Evolutionary conservation across 495 filamentous ascomycete genomes (phyloP).

Genomic region (Neurospora tetrasperma): DNA sequence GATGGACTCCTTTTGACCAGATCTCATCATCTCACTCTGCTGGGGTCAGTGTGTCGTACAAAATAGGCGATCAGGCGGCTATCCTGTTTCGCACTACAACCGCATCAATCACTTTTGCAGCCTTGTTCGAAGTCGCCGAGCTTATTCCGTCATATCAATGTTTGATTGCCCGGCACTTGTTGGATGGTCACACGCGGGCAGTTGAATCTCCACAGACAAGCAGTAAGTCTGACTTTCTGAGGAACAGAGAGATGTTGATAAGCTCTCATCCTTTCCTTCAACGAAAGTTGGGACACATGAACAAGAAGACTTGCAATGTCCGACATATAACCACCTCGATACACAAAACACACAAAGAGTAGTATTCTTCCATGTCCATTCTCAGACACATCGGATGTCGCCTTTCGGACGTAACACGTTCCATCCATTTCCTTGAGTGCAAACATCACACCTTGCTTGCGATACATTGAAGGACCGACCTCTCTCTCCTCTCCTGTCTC

Average conservation of each 20-base stretch:
- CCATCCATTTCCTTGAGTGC: neutral
- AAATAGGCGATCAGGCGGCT: constrained; percentile 2
- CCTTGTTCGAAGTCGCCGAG: neutral
- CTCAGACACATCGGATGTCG: neutral
- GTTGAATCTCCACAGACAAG: neutral
- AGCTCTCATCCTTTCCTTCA: neutral
- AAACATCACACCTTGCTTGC: neutral
- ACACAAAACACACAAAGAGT: neutral
- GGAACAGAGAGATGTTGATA: neutral
- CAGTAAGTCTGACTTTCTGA: neutral
- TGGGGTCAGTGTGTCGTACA: neutral
- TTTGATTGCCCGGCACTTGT: neutral
- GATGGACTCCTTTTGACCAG: neutral
- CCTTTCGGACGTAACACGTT: neutral
- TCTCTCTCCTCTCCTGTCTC: neutral
- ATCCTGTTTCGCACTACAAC: neutral
- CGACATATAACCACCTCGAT: neutral
- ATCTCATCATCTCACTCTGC: neutral
- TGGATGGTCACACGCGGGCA: neutral
- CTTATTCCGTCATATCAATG: neutral
- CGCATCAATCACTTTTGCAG: neutral
- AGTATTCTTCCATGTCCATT: neutral
- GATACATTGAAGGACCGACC: neutral
- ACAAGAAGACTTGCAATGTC: neutral
- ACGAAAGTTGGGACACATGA: neutral